Evolutionary conservation across 225 moss, liverwort and hornwort species (phyloP), one percentile per base, ranked within the genome.

Genomic region (Sphagnum tenellum): DNA sequence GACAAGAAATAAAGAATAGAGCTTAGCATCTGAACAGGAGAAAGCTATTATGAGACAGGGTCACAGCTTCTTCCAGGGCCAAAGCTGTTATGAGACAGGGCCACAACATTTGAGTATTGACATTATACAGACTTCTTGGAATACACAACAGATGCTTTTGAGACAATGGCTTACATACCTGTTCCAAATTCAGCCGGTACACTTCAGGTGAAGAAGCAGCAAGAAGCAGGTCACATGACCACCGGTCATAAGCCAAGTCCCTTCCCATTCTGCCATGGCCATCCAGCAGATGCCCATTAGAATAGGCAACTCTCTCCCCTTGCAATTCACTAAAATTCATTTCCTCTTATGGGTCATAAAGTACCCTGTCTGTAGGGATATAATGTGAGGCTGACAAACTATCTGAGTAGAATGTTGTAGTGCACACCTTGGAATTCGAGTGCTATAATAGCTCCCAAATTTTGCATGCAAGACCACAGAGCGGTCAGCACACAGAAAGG

Each of bases 161-260:
- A 59, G 60, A 60, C 9, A 29, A 72, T 11, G 3, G 10, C 14
- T 10, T 3, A 13, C 59, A 47, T 73, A 92, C 91, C 89, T 98
- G 92, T 74, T 98, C 96, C 74, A 98, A 72, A 72, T 98, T 93
- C 59, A 98, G 82, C 60, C 96, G 90, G 64, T 98, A 93, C 53
- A 98, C 79, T 74, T 93, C 89, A 61, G 79, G 82, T 49, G 96
- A 90, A 4, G 96, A 98, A 68, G 92, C 90, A 54, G 78, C 82
- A n/a, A 98, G 86, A 68, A 98, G 78, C 68, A 98, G 77, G 71
- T 98, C 92, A 75, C 96, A 98, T 48, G 93, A 90, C 90, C 87
- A 86, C 46, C 78, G 73, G 71, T 98, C 96, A 64, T 98, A 98
- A 45, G 81, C 79, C 60, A 98, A 71, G 70, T 90, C 90, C 80